Conservation (phyloP, 495 filamentous ascomycete genomes). For the Podospora australis region DNA sequence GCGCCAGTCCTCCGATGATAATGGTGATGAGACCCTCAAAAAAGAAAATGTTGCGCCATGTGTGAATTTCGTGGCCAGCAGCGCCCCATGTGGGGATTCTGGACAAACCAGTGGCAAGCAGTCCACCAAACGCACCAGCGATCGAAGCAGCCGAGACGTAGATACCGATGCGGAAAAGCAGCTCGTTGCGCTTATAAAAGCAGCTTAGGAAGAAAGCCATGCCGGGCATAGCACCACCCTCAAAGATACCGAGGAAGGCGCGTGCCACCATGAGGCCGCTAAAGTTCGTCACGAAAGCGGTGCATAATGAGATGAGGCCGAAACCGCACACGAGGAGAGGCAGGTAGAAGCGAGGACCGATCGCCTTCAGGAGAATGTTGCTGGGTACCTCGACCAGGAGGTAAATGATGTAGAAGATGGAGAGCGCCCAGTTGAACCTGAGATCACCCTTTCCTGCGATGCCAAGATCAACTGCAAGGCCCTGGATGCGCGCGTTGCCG, state of each 20-base stretch:
- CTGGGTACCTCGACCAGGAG: slow-evolving; percentile 57
- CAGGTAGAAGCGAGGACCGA: slow-evolving; percentile 57
- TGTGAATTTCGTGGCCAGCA: slow-evolving; percentile 38
- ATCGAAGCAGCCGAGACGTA: slow-evolving; percentile 51
- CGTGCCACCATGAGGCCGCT: slow-evolving; percentile 37
- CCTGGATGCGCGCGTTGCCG: slow-evolving; percentile 58
- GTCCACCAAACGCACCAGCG: slow-evolving; percentile 51
- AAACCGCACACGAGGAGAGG: slow-evolving; percentile 50
- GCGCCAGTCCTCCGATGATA: slow-evolving; percentile 41
- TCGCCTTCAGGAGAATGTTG: slow-evolving; percentile 57
- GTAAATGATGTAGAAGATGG: slow-evolving; percentile 63
- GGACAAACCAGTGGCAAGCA: slow-evolving; percentile 48
- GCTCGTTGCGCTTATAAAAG: slow-evolving; percentile 52
- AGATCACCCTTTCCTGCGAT: slow-evolving; percentile 40
- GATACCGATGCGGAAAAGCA: slow-evolving; percentile 51
- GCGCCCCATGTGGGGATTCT: slow-evolving; percentile 44
- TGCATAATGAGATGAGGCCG: slow-evolving; percentile 38
- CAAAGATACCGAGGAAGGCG: slow-evolving; percentile 47
- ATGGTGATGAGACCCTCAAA: slow-evolving; percentile 56
- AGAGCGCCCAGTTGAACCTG: slow-evolving; percentile 54
- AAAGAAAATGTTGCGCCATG: slow-evolving; percentile 63
- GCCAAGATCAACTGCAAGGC: slow-evolving; percentile 47
- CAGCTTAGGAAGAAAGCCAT: slow-evolving; percentile 51
- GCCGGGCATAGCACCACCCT: slow-evolving; percentile 49
- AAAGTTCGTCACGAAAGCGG: slow-evolving; percentile 40